phyloP scores from a whole-genome alignment of 768 basidiomycete species.

The Panus rudis region DNA sequence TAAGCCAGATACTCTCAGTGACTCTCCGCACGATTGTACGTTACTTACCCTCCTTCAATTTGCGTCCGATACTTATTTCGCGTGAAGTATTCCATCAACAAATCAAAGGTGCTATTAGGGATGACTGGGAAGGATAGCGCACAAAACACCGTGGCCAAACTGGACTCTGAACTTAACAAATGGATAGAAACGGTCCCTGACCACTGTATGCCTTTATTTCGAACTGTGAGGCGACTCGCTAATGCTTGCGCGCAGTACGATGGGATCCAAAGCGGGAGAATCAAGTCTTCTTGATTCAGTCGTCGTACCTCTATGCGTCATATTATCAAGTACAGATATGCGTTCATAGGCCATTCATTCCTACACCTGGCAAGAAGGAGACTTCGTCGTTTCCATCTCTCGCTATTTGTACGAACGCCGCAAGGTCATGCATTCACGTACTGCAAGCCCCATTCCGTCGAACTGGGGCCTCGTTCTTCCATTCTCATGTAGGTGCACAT shows the following conservation, averaged over 20 bases:
- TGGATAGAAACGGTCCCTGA: slow-evolving; percentile 61
- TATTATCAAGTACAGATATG: slow-evolving; percentile 37
- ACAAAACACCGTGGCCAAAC: slow-evolving; percentile 38
- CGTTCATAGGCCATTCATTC: slow-evolving; percentile 42
- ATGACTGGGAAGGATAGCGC: slow-evolving; percentile 20
- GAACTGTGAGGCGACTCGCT: neutral
- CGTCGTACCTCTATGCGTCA: slow-evolving; percentile 27
- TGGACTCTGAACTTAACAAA: slow-evolving; percentile 56
- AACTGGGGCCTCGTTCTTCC: slow-evolving; percentile 14
- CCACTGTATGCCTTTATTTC: slow-evolving; percentile 37
- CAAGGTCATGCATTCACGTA: slow-evolving; percentile 36
- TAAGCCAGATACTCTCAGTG: slow-evolving; percentile 58
- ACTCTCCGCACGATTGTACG: slow-evolving; percentile 55
- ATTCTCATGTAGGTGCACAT: slow-evolving; percentile 28
- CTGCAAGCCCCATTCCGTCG: slow-evolving; percentile 14
- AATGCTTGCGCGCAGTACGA: slow-evolving; percentile 26
- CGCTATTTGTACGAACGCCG: slow-evolving; percentile 40
- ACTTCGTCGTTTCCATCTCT: slow-evolving; percentile 33
- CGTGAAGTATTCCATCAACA: slow-evolving; percentile 66
- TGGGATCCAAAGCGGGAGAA: slow-evolving; percentile 1
- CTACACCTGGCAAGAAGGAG: slow-evolving; percentile 20
- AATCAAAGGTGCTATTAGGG: slow-evolving; percentile 23
- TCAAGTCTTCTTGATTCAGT: slow-evolving; percentile 22
- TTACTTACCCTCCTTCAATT: too few relatives aligned
- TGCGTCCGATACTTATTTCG: too few relatives aligned